Conservation (phyloP, 306 rosid species). For the Pyrus communis region DNA sequence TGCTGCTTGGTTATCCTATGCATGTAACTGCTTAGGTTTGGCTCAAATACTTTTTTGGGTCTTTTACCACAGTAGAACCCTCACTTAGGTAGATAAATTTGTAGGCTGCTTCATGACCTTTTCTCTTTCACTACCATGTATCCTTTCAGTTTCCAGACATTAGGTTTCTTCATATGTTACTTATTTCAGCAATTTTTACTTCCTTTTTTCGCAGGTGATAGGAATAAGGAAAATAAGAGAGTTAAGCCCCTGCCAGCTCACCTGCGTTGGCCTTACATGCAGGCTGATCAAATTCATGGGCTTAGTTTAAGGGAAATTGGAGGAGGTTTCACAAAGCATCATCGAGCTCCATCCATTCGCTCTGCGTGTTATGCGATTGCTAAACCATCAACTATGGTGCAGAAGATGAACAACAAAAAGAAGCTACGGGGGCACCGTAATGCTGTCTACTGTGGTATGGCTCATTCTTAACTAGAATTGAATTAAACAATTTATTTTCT, state of each 20-base stretch:
- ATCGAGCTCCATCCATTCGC: slow-evolving; percentile 79
- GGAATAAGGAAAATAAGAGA: slow-evolving; percentile 29
- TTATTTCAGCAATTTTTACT: slow-evolving; percentile 11
- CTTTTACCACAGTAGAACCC: background rate
- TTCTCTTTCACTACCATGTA: background rate
- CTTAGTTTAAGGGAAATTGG: slow-evolving; percentile 75
- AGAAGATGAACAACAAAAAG: slow-evolving; percentile 74
- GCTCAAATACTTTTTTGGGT: background rate
- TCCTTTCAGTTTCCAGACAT: background rate
- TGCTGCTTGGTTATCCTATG: background rate
- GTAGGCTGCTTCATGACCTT: background rate
- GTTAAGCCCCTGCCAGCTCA: slow-evolving; percentile 51
- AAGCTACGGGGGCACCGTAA: slow-evolving; percentile 84
- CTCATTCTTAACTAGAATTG: slow-evolving; percentile 19
- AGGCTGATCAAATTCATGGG: slow-evolving; percentile 80
- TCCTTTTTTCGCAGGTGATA: slow-evolving; percentile 45
- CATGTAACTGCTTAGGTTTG: background rate
- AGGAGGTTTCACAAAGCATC: slow-evolving; percentile 81
- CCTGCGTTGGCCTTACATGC: slow-evolving; percentile 85
- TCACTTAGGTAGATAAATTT: background rate
- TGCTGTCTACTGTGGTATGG: slow-evolving; percentile 89
- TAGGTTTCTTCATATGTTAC: background rate
- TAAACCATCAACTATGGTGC: slow-evolving; percentile 85
- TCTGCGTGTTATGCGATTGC: slow-evolving; percentile 90
- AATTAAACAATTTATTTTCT: slow-evolving; percentile 1